Conservation (phyloP, 768 basidiomycete species). For the Tylopilus vinaceipallidus region DNA sequence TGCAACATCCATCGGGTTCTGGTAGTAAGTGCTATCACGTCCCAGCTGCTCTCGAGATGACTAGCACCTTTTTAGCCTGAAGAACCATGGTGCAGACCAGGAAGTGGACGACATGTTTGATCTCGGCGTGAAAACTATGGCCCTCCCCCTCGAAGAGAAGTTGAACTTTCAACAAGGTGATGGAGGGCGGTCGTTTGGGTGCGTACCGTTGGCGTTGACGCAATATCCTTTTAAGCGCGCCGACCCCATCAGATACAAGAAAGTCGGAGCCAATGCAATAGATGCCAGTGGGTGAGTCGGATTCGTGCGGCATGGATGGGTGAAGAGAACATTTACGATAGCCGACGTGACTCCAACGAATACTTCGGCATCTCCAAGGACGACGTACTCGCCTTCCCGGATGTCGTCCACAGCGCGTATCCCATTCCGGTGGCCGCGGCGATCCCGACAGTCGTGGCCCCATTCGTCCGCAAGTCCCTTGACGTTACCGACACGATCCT, state of each 20-base stretch:
- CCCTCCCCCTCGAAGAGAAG: conserved; percentile 41
- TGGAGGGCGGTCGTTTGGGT: conserved; percentile 40
- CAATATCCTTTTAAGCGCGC: too few species aligned
- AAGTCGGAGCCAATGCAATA: neutral
- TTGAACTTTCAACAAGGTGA: conserved; percentile 44
- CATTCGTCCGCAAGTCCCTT: conserved; percentile 58
- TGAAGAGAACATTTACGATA: neutral
- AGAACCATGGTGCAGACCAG: conserved; percentile 41
- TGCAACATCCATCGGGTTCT: conserved; percentile 49
- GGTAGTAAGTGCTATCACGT: conserved; percentile 42
- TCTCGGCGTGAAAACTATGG: conserved; percentile 41
- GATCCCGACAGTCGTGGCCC: conserved; percentile 48
- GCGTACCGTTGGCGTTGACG: neutral
- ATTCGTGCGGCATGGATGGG: too few species aligned
- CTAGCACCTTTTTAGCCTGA: conserved; percentile 30
- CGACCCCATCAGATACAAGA: too few species aligned
- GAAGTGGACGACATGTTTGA: conserved; percentile 41
- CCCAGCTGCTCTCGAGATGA: neutral
- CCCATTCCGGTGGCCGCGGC: conserved; percentile 48
- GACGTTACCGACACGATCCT: conserved; percentile 54
- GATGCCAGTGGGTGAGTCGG: conserved; percentile 35
- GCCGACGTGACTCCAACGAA: conserved; percentile 48
- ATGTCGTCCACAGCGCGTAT: conserved; percentile 52
- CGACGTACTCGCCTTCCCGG: conserved; percentile 61
- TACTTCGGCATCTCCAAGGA: conserved; percentile 71